These are phyloP conservation scores for Trametes gibbosa DNA, from an alignment of 768 basidiomycete species.

Conservation along the genomic window DNA sequence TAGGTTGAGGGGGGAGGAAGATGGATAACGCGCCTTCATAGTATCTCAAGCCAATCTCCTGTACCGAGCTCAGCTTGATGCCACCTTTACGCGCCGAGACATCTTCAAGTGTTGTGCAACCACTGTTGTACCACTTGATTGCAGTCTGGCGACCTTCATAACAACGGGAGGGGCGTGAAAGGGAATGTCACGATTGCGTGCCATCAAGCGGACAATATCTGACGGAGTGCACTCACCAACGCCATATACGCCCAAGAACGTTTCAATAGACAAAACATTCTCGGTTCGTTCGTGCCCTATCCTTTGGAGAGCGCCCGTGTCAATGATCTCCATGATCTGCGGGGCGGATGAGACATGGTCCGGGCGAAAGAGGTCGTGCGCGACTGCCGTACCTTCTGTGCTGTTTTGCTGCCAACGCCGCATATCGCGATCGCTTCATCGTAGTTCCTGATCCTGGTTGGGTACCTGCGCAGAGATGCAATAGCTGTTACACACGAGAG, in stretches of 20 bases:
- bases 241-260: slow-evolving; percentile 83
- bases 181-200: neutral
- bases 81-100: slow-evolving; percentile 57
- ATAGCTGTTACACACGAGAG: slow-evolving; percentile 43
- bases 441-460: slow-evolving; percentile 53
- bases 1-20: neutral
- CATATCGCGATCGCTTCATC: slow-evolving; percentile 57
- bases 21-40: slow-evolving; percentile 56
- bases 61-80: slow-evolving; percentile 55
- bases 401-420: slow-evolving; percentile 75
- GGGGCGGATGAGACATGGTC: neutral
- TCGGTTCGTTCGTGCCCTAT: slow-evolving; percentile 66
- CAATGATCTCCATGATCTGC: slow-evolving; percentile 79
- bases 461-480: slow-evolving; percentile 51
- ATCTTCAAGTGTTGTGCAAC: slow-evolving; percentile 79
- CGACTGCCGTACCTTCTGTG: slow-evolving; percentile 53
- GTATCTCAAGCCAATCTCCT: slow-evolving; percentile 64
- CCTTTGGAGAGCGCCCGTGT: slow-evolving; percentile 69
- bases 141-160: slow-evolving; percentile 60
- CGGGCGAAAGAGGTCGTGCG: neutral
- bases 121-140: slow-evolving; percentile 68
- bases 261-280: slow-evolving; percentile 50
- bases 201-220: neutral
- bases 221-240: slow-evolving; percentile 54
- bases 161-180: neutral